Evolutionary conservation across 768 basidiomycete genomes (phyloP).

Genomic region (Naganishia antarctica): DNA sequence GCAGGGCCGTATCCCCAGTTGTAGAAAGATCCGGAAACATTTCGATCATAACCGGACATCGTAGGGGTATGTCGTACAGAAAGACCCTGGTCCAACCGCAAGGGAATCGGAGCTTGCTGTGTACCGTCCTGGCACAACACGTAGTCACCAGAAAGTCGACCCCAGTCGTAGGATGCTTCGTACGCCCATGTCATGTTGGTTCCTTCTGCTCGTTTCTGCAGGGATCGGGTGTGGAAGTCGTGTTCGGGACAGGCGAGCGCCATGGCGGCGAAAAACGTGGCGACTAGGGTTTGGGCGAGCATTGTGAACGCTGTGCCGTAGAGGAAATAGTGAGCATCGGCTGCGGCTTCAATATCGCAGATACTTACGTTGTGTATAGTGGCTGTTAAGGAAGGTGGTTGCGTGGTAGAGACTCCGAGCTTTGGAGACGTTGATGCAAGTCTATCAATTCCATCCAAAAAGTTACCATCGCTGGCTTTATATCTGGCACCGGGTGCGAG

Average conservation of each 20-base stretch:
- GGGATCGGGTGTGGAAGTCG: slow-evolving; percentile 24
- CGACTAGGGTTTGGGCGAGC: not conserved
- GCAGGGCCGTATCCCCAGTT: slow-evolving; percentile 37
- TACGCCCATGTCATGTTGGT: slow-evolving; percentile 26
- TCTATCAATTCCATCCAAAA: no score
- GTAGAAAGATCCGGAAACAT: slow-evolving; percentile 26
- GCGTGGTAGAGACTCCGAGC: no score
- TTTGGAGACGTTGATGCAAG: not conserved
- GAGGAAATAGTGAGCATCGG: no score
- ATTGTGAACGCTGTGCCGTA: not conserved
- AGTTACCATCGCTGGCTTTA: no score
- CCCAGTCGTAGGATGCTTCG: slow-evolving; percentile 36
- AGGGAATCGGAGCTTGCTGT: slow-evolving; percentile 31
- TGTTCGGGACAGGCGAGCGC: slow-evolving; percentile 32
- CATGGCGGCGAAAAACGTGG: not conserved
- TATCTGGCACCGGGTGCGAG: no score
- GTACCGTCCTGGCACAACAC: slow-evolving; percentile 31
- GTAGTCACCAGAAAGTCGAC: slow-evolving; percentile 24
- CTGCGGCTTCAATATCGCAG: no score
- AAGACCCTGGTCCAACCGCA: slow-evolving; percentile 33
- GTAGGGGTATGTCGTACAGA: slow-evolving; percentile 26
- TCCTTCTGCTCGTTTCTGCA: slow-evolving; percentile 23
- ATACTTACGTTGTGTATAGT: no score
- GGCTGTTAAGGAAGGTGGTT: no score
- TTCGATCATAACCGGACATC: slow-evolving; percentile 25